Conservation (phyloP, 2,329 filamentous ascomycete genomes). For the Stagonosporopsis tanaceti region DNA sequence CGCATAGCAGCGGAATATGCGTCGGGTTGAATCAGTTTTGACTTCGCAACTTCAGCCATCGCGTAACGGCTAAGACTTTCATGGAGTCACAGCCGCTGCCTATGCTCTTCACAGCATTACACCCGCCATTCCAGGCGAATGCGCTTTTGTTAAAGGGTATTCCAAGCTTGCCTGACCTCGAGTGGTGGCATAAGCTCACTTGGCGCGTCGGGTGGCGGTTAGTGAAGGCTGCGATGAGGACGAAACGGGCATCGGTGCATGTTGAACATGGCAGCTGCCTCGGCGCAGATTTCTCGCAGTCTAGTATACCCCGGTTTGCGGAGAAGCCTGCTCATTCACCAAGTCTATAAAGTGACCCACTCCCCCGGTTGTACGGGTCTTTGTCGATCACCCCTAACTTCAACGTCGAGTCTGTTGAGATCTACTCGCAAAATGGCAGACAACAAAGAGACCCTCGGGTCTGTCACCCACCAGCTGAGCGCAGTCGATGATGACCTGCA, state of each 20-base stretch:
- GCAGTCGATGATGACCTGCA: conserved; percentile 31
- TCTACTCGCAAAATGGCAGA: conserved; percentile 26
- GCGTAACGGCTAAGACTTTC: conserved; percentile 18
- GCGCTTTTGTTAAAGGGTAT: conserved; percentile 1
- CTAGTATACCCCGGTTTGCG: conserved; percentile 23
- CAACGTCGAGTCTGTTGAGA: neutral
- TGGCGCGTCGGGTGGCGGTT: conserved; percentile 31
- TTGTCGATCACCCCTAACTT: conserved; percentile 13
- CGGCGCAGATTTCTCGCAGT: conserved; percentile 24
- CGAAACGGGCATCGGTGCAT: conserved; percentile 28
- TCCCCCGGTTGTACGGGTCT: conserved; percentile 19
- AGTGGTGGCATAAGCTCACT: conserved; percentile 28
- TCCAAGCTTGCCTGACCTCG: conserved; percentile 14
- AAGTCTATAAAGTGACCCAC: conserved; percentile 35
- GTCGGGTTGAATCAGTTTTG: conserved; percentile 20
- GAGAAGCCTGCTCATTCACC: conserved; percentile 31
- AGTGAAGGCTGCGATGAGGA: conserved; percentile 15
- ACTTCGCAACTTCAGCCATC: conserved; percentile 1
- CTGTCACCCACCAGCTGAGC: conserved; percentile 37
- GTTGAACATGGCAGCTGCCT: conserved; percentile 24
- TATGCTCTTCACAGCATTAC: conserved; percentile 24
- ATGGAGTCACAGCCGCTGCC: conserved; percentile 26
- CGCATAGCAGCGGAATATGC: conserved; percentile 5
- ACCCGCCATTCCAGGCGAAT: conserved; percentile 23
- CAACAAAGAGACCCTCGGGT: conserved; percentile 30